These are phyloP conservation scores for Teunomyces cretensis DNA, from an alignment of 805 yeast genomes.

Conservation along the genomic window DNA sequence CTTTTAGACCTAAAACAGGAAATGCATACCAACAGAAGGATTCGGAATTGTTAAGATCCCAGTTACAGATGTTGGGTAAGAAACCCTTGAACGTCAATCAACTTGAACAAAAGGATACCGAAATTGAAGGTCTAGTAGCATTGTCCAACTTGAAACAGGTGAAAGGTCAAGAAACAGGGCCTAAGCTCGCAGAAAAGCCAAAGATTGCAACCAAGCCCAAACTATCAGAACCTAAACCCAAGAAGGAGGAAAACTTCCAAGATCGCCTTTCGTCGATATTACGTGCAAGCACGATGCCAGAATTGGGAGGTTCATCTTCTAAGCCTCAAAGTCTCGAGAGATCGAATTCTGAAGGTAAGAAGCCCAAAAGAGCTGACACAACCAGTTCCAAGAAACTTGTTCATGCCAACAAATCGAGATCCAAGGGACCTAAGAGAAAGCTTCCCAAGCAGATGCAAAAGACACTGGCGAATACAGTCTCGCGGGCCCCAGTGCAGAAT, in stretches of 20 bases:
- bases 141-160: slow-evolving; percentile 15
- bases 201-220: slow-evolving; percentile 4
- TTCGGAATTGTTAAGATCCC: slow-evolving; percentile 21
- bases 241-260: slow-evolving; percentile 12
- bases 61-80: slow-evolving; percentile 23
- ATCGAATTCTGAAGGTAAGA: slow-evolving; percentile 15
- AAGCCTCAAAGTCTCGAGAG: slow-evolving; percentile 1
- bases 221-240: neutral
- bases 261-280: slow-evolving; percentile 25
- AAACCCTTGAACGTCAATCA: slow-evolving; percentile 5
- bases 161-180: slow-evolving; percentile 6
- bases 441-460: slow-evolving; percentile 32
- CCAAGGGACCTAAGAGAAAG: slow-evolving; percentile 54
- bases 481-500: neutral
- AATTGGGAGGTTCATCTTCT: slow-evolving; percentile 7
- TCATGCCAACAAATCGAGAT: slow-evolving; percentile 47
- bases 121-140: slow-evolving; percentile 17
- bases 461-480: neutral
- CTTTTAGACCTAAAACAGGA: slow-evolving; percentile 2
- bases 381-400: slow-evolving; percentile 24
- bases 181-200: slow-evolving; percentile 8
- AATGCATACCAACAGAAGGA: slow-evolving; percentile 22
- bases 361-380: slow-evolving; percentile 12
- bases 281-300: slow-evolving; percentile 29
- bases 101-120: slow-evolving; percentile 7